Evolutionary conservation across 257 asterid genomes (phyloP), one percentile per base, ranked within the genome.

Genomic region (Agastache rugosa): DNA sequence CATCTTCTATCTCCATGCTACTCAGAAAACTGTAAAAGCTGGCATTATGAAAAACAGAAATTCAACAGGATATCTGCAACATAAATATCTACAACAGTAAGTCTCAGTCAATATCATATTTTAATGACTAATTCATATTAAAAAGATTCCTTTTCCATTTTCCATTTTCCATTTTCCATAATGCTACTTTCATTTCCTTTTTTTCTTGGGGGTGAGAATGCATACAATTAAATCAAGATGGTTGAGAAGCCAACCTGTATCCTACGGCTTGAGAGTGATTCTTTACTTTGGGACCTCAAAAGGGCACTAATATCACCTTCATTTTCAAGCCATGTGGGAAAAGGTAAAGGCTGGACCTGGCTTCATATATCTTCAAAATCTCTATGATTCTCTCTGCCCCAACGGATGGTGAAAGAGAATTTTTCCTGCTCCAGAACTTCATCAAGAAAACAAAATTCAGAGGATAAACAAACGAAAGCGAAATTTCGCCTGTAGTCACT

Each of bases 291-390:
- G 75, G 78, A 69, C 78, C 78, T 71, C 67, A 74, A 5, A 54
- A 42, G 67, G 58, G 77, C 74, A 72, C 14, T 35, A 20, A 34
- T 44, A 37, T 59, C 59, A 34, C 81, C 81, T 78, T 85, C 85
- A 72, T 79, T 85, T 80, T 85, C 86, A 83, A 63, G 81, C 76
- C 85, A 80, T 83, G 73, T 77, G 87, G 29, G n/a, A 63, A 72
- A 74, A 77, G 64, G 69, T 63, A 31, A 81, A 77, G 47, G 77
- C 79, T 77, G 79, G 79, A 51, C 77, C 85, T 69, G 62, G 70
- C 59, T 71, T 63, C 67, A 50, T 78, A 74, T 63, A 74, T 71
- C 41, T 61, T 56, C 70, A 61, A 77, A 74, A 81, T 79, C 84
- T 67, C 64, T 25, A 27, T 78, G 80, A 74, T 79, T 79, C 77